phyloP scores from a whole-genome alignment of 2,329 filamentous ascomycete species.

The Diaporthe sp. region DNA sequence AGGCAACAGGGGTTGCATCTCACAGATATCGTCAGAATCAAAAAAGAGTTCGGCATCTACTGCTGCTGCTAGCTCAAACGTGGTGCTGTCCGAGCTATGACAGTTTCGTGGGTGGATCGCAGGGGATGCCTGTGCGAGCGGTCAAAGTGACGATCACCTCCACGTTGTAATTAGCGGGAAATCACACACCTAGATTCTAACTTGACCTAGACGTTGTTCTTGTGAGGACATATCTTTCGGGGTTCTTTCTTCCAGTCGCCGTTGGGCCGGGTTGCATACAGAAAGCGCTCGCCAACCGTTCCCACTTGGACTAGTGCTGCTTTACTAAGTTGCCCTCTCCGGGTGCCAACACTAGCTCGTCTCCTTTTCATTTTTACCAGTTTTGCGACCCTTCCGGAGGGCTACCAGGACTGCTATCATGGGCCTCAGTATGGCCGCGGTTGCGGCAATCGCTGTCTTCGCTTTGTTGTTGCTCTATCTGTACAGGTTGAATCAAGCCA shows the following conservation, averaged over 20 bases:
- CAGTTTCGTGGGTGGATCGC: not conserved
- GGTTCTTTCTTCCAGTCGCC: no score
- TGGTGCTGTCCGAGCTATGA: not conserved
- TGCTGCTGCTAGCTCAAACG: not conserved
- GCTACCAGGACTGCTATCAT: not conserved
- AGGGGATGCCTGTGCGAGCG: not conserved
- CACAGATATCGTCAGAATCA: not conserved
- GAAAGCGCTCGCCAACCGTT: not conserved
- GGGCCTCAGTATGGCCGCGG: not conserved
- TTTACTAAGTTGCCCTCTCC: not conserved
- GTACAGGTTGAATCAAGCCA: slow-evolving; percentile 52
- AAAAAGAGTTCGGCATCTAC: not conserved
- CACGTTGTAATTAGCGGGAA: not conserved
- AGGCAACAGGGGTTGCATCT: not conserved
- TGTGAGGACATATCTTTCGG: not conserved
- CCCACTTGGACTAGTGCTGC: not conserved
- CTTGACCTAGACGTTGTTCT: not conserved
- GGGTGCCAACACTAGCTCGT: not conserved
- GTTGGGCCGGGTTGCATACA: not conserved
- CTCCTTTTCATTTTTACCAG: not conserved
- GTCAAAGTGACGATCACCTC: slow-evolving; percentile 1
- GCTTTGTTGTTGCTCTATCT: slow-evolving; percentile 50
- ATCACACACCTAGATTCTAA: not conserved
- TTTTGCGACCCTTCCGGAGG: not conserved
- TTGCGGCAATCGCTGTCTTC: slow-evolving; percentile 27